Percentiles rank a stretch among this genome's conserved stretches.
These are phyloP conservation scores for Umbelopsis sp. DNA, from an alignment of 371 early-diverging fungal genomes.

Conservation along the genomic window DNA sequence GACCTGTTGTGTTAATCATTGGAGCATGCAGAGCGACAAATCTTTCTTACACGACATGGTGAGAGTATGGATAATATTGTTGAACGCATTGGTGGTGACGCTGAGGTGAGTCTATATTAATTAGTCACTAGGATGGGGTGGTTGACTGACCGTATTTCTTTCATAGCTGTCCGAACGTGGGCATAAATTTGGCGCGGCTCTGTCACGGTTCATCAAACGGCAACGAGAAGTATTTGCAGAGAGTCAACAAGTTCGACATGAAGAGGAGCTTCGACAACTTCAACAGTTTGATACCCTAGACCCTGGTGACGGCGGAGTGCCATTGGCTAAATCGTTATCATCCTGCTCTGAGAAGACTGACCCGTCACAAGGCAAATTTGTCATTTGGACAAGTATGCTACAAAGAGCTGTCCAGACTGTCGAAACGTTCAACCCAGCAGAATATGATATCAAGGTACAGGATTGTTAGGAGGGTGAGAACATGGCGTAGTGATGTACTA, in stretches of 20 bases:
- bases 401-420: constrained; percentile 74
- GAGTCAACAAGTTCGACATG: constrained; percentile 32
- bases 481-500: background rate
- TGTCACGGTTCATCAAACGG: constrained; percentile 65
- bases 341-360: constrained; percentile 27
- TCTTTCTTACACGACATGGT: constrained; percentile 85
- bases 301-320: constrained; percentile 14
- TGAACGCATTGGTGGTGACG: constrained; percentile 78
- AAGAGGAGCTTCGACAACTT: constrained; percentile 35
- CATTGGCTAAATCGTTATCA: constrained; percentile 22
- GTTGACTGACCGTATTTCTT: no score
- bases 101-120: constrained; percentile 53
- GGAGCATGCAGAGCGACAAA: constrained; percentile 59
- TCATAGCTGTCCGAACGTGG: constrained; percentile 62
- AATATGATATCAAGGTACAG: constrained; percentile 64
- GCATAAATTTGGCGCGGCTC: constrained; percentile 63
- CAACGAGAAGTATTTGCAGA: constrained; percentile 47
- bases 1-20: background rate
- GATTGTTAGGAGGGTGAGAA: background rate
- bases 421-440: constrained; percentile 69
- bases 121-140: background rate
- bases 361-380: constrained; percentile 30
- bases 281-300: constrained; percentile 36
- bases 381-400: constrained; percentile 81
- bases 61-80: constrained; percentile 65